A percentile compares a stretch with the other conserved stretches of the same genome.
Evolutionary conservation across 2,329 filamentous ascomycete species (phyloP).

Genomic region (Fusarium pilosicola): DNA sequence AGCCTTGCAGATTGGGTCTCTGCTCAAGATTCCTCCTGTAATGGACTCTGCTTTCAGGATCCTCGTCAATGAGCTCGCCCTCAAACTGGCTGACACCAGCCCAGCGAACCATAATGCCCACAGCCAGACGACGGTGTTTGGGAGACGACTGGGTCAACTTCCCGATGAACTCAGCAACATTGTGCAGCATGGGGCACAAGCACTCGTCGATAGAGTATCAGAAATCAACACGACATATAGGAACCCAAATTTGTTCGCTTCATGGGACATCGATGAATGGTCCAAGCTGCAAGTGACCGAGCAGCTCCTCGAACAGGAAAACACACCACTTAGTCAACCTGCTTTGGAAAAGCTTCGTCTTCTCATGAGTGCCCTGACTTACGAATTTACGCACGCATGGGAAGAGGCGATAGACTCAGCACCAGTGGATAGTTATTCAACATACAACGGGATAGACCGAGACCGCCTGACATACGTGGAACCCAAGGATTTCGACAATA

Average conservation of each 20-base stretch:
- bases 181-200: constrained; percentile 67
- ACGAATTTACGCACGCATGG: constrained; percentile 32
- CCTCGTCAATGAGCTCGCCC: constrained; percentile 70
- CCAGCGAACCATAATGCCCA: not conserved
- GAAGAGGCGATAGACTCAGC: not conserved
- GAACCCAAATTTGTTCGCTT: constrained; percentile 44
- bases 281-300: constrained; percentile 41
- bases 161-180: constrained; percentile 66
- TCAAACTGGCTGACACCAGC: constrained; percentile 52
- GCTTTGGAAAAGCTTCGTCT: constrained; percentile 31
- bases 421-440: not conserved
- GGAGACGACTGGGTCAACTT: constrained; percentile 58
- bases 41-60: constrained; percentile 65
- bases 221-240: constrained; percentile 44
- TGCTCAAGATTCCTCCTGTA: constrained; percentile 55
- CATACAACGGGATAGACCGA: constrained; percentile 42
- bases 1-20: constrained; percentile 65
- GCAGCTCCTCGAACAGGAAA: constrained; percentile 36
- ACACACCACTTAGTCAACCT: not conserved
- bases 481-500: constrained; percentile 39
- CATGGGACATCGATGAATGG: constrained; percentile 49
- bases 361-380: constrained; percentile 39
- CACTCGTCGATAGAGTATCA: constrained; percentile 59
- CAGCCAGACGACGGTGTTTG: constrained; percentile 52
- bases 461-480: constrained; percentile 53